Evolutionary conservation across 768 basidiomycete species (phyloP).

Genomic region (Rhodotorula babjevae): DNA sequence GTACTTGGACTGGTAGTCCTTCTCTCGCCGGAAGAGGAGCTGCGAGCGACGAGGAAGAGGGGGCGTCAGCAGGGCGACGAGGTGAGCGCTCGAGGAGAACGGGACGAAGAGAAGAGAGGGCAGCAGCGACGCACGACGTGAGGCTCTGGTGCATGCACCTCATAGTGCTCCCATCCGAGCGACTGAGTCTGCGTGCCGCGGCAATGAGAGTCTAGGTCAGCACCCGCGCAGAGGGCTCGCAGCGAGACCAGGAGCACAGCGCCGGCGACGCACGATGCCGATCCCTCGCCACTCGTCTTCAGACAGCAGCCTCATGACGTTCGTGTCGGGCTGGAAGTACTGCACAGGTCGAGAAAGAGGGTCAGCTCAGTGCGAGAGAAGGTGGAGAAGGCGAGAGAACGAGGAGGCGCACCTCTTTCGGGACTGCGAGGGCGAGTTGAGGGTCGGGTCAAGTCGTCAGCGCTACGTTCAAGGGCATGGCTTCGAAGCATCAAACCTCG

Average conservation of each 20-base stretch:
- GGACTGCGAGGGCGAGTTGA: slow-evolving; percentile 51
- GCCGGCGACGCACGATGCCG: slow-evolving; percentile 57
- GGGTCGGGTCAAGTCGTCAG: neutral
- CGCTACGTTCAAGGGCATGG: no score
- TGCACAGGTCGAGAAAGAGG: slow-evolving; percentile 55
- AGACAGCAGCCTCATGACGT: slow-evolving; percentile 70
- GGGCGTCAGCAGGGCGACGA: neutral
- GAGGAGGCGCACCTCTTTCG: slow-evolving; percentile 52
- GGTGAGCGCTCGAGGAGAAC: neutral
- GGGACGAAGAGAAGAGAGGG: neutral
- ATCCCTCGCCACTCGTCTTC: slow-evolving; percentile 94
- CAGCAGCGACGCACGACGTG: slow-evolving; percentile 15
- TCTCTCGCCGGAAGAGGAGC: slow-evolving; percentile 35
- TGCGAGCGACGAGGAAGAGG: neutral
- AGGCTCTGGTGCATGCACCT: slow-evolving; percentile 63
- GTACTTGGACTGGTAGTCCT: slow-evolving; percentile 32
- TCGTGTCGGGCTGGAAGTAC: slow-evolving; percentile 56
- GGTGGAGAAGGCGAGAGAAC: neutral
- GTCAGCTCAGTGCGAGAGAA: neutral
- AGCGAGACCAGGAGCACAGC: neutral
- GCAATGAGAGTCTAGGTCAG: neutral
- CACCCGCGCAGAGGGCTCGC: no score
- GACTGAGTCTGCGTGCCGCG: slow-evolving; percentile 62
- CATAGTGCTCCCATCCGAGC: slow-evolving; percentile 93
- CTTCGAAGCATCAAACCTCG: no score